Evolutionary conservation across 441 rosid genomes (phyloP), one percentile per base, ranked within the genome.

Genomic region (Gossypium schwendimanii): DNA sequence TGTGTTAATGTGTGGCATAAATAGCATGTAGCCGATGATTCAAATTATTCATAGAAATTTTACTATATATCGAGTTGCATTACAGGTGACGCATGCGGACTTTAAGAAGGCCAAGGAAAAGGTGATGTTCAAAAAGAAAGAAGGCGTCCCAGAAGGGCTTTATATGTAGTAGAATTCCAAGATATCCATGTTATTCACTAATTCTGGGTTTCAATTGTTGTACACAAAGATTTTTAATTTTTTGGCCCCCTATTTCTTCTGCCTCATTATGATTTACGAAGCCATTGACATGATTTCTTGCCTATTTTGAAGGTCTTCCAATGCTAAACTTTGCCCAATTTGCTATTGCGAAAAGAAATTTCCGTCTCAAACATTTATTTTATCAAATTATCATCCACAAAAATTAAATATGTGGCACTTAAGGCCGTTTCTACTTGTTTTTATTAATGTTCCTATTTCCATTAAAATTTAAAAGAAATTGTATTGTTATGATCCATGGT

Each of bases 51-150:
- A 20, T 17, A n/a, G 65, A 61, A 61, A 15, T 59, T 59, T 26
- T 59, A 26, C 45, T 4, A 53, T 14, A 45, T 64, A 6, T 21
- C 31, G 3, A 47, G 21, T 47, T 50, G 39, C 74, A 14, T 21
- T 71, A 14, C 78, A 86, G 91, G 92, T 89, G 72, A 89, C 88
- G 0, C 94, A 88, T 75, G 78, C 81, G 0, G 92, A 88, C 81
- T 84, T 89, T 70, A 64, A 88, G 87, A 88, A 89, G 65, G 92
- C 91, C 0, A 64, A 64, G 54, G 69, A 64, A 24, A 64, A 64
- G 53, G 69, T 64, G 18, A 64, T 64, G 69, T 64, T 64, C 69
- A 64, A 64, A 44, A 64, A 64, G 69, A 64, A 64, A 44, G 69
- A 64, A 64, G 69, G 63, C 11, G 63, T 59, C n/a, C 63, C 63